These are phyloP conservation scores for Phylloporus rhodoxanthus DNA, from an alignment of 768 basidiomycete genomes.

Conservation along the genomic window DNA sequence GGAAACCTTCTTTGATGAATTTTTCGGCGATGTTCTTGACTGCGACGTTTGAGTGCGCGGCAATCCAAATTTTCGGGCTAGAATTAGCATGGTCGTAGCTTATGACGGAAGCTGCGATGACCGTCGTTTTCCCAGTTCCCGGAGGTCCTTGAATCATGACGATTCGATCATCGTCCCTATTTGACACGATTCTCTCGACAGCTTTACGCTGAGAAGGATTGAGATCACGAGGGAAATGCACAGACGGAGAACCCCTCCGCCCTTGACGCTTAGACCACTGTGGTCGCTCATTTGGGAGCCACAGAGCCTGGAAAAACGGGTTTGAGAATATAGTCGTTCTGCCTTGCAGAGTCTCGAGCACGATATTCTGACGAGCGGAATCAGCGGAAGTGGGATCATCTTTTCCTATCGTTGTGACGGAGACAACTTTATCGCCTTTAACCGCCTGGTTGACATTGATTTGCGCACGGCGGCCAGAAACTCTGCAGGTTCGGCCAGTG, in stretches of 20 bases:
- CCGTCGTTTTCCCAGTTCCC: slow-evolving; percentile 41
- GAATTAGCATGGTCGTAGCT: slow-evolving; percentile 16
- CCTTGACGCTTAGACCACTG: slow-evolving; percentile 12
- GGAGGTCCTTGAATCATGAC: slow-evolving; percentile 34
- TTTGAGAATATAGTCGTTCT: slow-evolving; percentile 11
- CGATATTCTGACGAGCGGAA: slow-evolving; percentile 14
- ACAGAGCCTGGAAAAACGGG: slow-evolving; percentile 26
- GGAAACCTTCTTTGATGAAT: slow-evolving; percentile 29
- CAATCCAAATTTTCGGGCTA: slow-evolving; percentile 31
- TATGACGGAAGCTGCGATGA: slow-evolving; percentile 34
- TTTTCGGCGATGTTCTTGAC: slow-evolving; percentile 52
- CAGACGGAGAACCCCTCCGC: neutral
- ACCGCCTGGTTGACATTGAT: slow-evolving; percentile 26
- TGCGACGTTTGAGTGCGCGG: slow-evolving; percentile 46
- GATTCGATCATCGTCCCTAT: slow-evolving; percentile 15
- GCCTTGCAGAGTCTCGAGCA: slow-evolving; percentile 21
- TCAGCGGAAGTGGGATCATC: slow-evolving; percentile 56
- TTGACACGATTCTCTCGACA: slow-evolving; percentile 29
- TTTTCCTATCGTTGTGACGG: slow-evolving; percentile 48
- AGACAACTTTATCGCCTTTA: slow-evolving; percentile 12
- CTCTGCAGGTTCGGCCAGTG: slow-evolving; percentile 18
- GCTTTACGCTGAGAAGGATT: slow-evolving; percentile 27
- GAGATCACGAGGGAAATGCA: slow-evolving; percentile 6
- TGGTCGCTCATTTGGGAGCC: slow-evolving; percentile 18
- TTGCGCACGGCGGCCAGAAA: slow-evolving; percentile 35